Percentiles rank a stretch among this genome's conserved stretches.
phyloP scores from a whole-genome alignment of 495 filamentous ascomycete species.

The Trichoderma gamsii region DNA sequence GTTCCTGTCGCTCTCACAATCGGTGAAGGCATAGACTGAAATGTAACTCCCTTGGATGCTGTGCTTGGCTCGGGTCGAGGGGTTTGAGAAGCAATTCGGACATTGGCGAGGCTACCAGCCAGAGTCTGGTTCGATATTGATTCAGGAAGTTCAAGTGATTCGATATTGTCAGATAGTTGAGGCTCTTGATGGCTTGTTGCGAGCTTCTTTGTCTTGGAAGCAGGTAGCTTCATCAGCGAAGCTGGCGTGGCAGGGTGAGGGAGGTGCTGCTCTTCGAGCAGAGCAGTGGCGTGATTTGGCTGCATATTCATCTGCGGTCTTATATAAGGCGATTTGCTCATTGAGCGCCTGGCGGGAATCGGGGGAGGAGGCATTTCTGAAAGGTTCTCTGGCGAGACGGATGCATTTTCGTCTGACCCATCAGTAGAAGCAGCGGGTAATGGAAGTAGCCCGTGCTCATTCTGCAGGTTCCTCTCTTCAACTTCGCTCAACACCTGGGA shows the following conservation, averaged over 20 bases:
- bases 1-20: slow-evolving; percentile 35
- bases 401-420: slow-evolving; percentile 39
- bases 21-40: slow-evolving; percentile 43
- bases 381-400: slow-evolving; percentile 49
- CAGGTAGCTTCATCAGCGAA: slow-evolving; percentile 65
- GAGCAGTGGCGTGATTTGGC: slow-evolving; percentile 49
- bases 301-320: slow-evolving; percentile 32
- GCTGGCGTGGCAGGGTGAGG: slow-evolving; percentile 53
- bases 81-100: slow-evolving; percentile 17
- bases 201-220: slow-evolving; percentile 36
- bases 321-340: slow-evolving; percentile 45
- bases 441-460: slow-evolving; percentile 19
- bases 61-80: slow-evolving; percentile 27
- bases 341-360: slow-evolving; percentile 43
- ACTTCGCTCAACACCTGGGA: slow-evolving; percentile 50
- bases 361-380: slow-evolving; percentile 55
- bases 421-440: slow-evolving; percentile 22
- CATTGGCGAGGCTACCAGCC: neutral
- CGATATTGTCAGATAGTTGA: slow-evolving; percentile 54
- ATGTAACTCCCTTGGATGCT: slow-evolving; percentile 31
- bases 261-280: neutral
- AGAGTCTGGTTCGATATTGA: slow-evolving; percentile 31
- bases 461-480: slow-evolving; percentile 29
- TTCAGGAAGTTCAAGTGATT: slow-evolving; percentile 61
- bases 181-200: slow-evolving; percentile 30